Base-by-base conservation (phyloP, 2,329 filamentous ascomycete species). In the Didymella segeticola region DNA sequence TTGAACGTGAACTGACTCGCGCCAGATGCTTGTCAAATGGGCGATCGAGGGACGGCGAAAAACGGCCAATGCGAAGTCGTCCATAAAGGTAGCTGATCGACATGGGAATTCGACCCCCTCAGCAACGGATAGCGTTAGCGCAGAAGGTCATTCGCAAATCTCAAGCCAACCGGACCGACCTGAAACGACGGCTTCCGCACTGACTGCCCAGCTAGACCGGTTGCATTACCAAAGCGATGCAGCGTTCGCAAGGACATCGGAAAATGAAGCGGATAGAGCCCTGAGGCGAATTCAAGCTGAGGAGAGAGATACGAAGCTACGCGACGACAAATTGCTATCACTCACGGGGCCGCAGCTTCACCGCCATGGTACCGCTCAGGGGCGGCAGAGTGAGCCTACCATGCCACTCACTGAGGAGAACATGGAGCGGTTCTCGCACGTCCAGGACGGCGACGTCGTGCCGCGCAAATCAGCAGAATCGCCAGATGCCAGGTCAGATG, bases 21-120 rank as follows among this genome's bases (percentile, higher is more conserved):
- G 38, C 30, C 41, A 66, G 66, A 68, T 89, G 86, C 79, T 91
- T 31, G 77, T 90, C 19, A 84, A 88, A 49, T 91, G 89, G 89
- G 83, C 81, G 65, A 65, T 81, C 38, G 71, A 81, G 66, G 74
- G 78, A 51, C 70, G 63, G 62, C 67, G 70, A 57, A 74, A 73
- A 56, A 57, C 64, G 55, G 70, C 70, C 43, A 69, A 61, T 56
- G 45, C 50, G 27, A 57, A 56, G 43, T 43, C 56, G 43, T 51
- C 68, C 61, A 36, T 37, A 64, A 68, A 58, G 27, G 66, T 56
- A 30, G 29, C 64, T 53, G 69, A 74, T 74, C 69, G 53, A 57
- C 67, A 58, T 43, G 43, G 57, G 49, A 57, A 15, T 22, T 41
- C 52, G 37, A 50, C 59, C 37, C 57, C 64, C 52, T 56, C 56